A percentile compares a stretch with the other conserved stretches of the same genome.
phyloP scores from a whole-genome alignment of 257 asterid species.

The Ballota nigra region DNA sequence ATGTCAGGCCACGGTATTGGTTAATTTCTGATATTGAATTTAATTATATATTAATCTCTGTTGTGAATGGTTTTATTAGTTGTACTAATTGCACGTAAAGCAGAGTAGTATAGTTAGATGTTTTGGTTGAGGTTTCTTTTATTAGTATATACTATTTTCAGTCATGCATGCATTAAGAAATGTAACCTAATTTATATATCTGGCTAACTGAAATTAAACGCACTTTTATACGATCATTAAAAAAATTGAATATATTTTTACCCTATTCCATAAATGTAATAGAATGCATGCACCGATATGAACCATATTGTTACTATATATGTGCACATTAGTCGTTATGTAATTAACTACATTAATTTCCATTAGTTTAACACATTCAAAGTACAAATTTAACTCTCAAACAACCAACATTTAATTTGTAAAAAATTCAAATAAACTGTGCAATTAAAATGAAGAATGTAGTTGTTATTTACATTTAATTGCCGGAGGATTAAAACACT shows the following conservation, averaged over 20 bases:
- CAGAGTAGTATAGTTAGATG: conserved; percentile 15
- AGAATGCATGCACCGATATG: not conserved
- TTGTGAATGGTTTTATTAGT: not conserved
- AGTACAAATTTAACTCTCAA: not conserved
- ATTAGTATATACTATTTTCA: not conserved
- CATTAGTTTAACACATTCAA: not conserved
- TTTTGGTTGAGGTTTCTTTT: conserved; percentile 1
- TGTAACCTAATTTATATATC: not conserved
- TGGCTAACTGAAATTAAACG: not conserved
- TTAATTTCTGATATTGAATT: not conserved
- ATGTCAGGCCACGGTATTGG: not conserved
- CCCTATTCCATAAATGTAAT: not conserved
- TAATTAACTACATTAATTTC: not conserved
- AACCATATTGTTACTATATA: not conserved
- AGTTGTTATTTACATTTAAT: not conserved
- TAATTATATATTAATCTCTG: not conserved
- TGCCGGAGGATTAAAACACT: no score
- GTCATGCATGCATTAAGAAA: not conserved
- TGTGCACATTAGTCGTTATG: not conserved
- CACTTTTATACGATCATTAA: not conserved
- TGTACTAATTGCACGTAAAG: not conserved
- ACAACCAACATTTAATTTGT: not conserved
- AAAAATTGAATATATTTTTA: no score
- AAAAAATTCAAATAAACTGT: not conserved
- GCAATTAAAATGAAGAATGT: not conserved